A percentile compares a stretch with the other conserved stretches of the same genome.
Evolutionary conservation across 495 filamentous ascomycete species (phyloP).

Genomic region (Stereocaulon alpinum): DNA sequence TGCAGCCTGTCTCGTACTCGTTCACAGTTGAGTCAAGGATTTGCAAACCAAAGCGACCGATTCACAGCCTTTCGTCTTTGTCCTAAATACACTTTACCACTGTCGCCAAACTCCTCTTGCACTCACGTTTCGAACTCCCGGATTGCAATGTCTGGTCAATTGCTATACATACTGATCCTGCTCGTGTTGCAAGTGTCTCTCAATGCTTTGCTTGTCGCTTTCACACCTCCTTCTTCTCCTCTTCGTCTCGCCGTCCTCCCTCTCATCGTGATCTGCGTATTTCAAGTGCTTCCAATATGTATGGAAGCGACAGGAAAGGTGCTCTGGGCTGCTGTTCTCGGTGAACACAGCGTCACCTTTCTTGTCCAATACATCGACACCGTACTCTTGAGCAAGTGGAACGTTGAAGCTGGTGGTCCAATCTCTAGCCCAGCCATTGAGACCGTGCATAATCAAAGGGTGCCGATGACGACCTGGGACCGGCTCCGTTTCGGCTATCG

Average conservation of each 20-base stretch:
- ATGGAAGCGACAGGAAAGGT: neutral
- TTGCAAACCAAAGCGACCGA: too few relatives aligned
- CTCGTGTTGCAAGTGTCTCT: neutral
- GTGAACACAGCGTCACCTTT: neutral
- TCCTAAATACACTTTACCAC: too few relatives aligned
- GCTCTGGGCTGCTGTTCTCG: neutral
- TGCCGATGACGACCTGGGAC: neutral
- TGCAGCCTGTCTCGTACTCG: too few relatives aligned
- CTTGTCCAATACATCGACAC: constrained; percentile 1
- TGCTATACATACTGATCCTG: too few relatives aligned
- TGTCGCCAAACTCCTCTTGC: too few relatives aligned
- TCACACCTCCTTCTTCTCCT: neutral
- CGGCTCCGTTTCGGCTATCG: neutral
- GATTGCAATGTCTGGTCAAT: too few relatives aligned
- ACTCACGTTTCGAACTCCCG: too few relatives aligned
- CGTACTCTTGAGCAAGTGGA: neutral
- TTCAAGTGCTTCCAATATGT: neutral
- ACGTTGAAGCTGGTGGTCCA: neutral
- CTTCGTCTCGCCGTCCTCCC: neutral
- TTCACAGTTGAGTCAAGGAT: too few relatives aligned
- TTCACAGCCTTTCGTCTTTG: too few relatives aligned
- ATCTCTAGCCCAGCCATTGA: too few relatives aligned
- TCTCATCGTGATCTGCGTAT: neutral
- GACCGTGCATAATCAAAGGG: neutral
- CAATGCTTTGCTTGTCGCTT: neutral